Conservation (phyloP, 1,284 basidiomycete genomes). For the Mycosarcoma maydis region DNA sequence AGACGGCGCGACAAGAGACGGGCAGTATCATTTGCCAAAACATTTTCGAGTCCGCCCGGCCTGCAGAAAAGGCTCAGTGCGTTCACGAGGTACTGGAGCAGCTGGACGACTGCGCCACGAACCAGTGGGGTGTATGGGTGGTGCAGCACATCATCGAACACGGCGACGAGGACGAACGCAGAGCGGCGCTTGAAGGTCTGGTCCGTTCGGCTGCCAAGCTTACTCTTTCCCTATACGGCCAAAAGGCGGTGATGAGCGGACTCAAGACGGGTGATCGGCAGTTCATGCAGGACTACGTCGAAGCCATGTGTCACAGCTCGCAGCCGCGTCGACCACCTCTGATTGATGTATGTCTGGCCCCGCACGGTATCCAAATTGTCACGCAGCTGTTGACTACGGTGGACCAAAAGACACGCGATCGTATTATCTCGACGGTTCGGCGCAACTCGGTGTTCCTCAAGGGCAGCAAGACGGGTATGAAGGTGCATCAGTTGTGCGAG, state of each 20-base stretch:
- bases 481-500: slow-evolving; percentile 64
- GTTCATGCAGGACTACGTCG: slow-evolving; percentile 52
- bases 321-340: slow-evolving; percentile 55
- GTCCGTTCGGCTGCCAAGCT: slow-evolving; percentile 45
- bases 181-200: slow-evolving; percentile 41
- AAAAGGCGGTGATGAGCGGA: slow-evolving; percentile 64
- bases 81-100: slow-evolving; percentile 57
- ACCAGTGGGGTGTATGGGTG: slow-evolving; percentile 67
- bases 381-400: slow-evolving; percentile 66
- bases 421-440: slow-evolving; percentile 60
- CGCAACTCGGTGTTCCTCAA: slow-evolving; percentile 62
- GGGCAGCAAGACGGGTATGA: slow-evolving; percentile 63
- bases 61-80: slow-evolving; percentile 49
- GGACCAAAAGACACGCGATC: slow-evolving; percentile 43
- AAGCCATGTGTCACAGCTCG: slow-evolving; percentile 49
- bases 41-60: slow-evolving; percentile 56
- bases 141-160: slow-evolving; percentile 65
- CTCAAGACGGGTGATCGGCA: slow-evolving; percentile 48
- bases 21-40: slow-evolving; percentile 63
- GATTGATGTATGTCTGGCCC: slow-evolving; percentile 58
- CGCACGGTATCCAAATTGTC: slow-evolving; percentile 64
- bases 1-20: slow-evolving; percentile 55
- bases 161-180: slow-evolving; percentile 39
- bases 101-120: slow-evolving; percentile 50
- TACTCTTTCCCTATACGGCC: slow-evolving; percentile 60